Base-by-base conservation (phyloP, 805 yeast genomes). In the Blastobotrys chiropterorum region DNA sequence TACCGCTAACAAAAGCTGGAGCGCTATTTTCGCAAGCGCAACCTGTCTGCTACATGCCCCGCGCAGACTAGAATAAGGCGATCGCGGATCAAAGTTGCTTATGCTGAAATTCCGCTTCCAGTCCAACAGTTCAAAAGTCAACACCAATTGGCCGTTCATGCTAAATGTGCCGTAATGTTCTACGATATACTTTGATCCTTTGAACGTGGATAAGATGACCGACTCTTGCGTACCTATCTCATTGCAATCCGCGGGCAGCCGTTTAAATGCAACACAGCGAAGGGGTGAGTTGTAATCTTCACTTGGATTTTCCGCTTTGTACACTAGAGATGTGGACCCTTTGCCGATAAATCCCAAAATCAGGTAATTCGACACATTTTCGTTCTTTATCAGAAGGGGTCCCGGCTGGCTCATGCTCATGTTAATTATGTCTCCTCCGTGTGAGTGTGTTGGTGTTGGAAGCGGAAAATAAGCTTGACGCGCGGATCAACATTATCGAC, bases 1-100 rank as follows among this genome's bases (percentile, higher is more conserved):
- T 21, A 60, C 26, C 6, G 56, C 63, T 6, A 51, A 26, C 14
- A 60, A 50, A 20, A 60, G 20, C 49, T 60, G 64, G 21, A 52
- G 19, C 1, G 59, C 60, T 19, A 60, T 46, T 34, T 56, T 57
- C 19, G 64, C 62, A n/a, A 60, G 51, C 2, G 41, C 47, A 14
- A 14, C 19, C 16, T 39, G 34, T 26, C 11, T 26, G 34, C 34
- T 26, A 11, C 34, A 26, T 11, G 34, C 21, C 14, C 20, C 15
- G 13, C 15, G 34, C 34, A 26, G 34, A 11, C 34, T 26, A 11
- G 34, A 26, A 5, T 26, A 11, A 11, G 34, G 34, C 34, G 34
- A 26, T 11, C 34, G 5, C 11, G 34, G 34, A 26, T 26, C 11
- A 11, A 26, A 26, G 34, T 26, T 26, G 11, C 34, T 26, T 26